Conservation (phyloP, 768 basidiomycete genomes). For the Tylopilus subfusipes region DNA sequence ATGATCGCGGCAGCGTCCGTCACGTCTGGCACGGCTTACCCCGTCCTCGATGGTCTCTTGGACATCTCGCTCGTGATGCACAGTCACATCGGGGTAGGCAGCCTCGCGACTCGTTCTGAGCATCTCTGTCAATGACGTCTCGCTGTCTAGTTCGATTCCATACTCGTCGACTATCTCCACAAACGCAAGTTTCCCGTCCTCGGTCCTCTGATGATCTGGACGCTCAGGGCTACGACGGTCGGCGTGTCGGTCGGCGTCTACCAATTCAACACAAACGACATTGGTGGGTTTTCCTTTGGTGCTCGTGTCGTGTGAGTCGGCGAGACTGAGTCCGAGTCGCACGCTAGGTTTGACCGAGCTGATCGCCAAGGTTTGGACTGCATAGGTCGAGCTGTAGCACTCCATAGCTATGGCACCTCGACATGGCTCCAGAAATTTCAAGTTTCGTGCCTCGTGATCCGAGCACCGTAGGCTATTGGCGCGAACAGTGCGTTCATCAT, state of each 20-base stretch:
- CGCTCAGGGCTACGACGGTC: slow-evolving; percentile 69
- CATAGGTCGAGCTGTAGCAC: slow-evolving; percentile 38
- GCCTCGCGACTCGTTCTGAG: neutral
- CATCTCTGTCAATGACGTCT: neutral
- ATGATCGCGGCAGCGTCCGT: slow-evolving; percentile 84
- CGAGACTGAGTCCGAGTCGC: slow-evolving; percentile 5
- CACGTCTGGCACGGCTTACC: slow-evolving; percentile 70
- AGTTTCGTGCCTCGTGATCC: neutral
- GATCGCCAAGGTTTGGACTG: slow-evolving; percentile 78
- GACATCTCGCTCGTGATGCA: slow-evolving; percentile 88
- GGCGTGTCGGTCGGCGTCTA: slow-evolving; percentile 88
- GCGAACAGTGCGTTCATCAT: neutral
- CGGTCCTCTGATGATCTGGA: slow-evolving; percentile 71
- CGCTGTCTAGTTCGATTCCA: slow-evolving; percentile 59
- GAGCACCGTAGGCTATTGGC: neutral
- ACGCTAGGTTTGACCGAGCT: slow-evolving; percentile 77
- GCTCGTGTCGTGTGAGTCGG: neutral
- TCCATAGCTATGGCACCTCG: neutral
- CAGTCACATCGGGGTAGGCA: slow-evolving; percentile 86
- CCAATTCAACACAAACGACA: slow-evolving; percentile 98
- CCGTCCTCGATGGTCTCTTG: slow-evolving; percentile 85
- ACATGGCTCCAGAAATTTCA: neutral
- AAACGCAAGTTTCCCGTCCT: slow-evolving; percentile 87
- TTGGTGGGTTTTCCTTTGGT: slow-evolving; percentile 50
- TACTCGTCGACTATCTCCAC: slow-evolving; percentile 88